Base-by-base conservation (phyloP, 306 rosid genomes). In the Vigna radiata region DNA sequence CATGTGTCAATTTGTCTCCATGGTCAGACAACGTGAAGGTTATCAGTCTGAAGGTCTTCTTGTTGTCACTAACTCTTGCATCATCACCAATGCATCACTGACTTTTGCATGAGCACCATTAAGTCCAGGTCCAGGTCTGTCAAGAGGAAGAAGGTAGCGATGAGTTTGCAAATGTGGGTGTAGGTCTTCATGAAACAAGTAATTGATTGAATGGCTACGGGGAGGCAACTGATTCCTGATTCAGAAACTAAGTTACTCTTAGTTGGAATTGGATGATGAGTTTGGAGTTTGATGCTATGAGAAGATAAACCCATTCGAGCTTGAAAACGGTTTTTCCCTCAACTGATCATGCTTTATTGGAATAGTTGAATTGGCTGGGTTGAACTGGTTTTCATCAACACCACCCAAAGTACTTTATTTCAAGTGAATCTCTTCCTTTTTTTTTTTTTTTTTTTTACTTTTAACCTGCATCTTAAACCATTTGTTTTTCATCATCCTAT, bases 31-130 rank as follows among this genome's bases (percentile, higher is more conserved):
- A 85, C 90, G 0, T 87, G 88, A 81, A 83, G 82, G 80, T 72
- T 29, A 76, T 85, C 82, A 50, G 73, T 82, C 79, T 70, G 91
- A 83, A 80, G 75, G 83, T 84, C 90, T 87, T 87, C 86, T 74
- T 86, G 91, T 87, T 87, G 97, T 90, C 94, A 78, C 96, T 90
- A 90, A 90, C 94, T 77, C 83, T 87, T 90, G 91, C 96, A 87
- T 92, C 94, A 89, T 92, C 91, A 86, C 79, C 86, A 83, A 87
- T 78, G 87, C 88, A 81, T 88, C 86, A 86, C 93, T 92, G 90
- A 88, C 93, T 84, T 78, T 83, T 89, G 94, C 91, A 89, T 89
- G 81, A 80, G 94, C 90, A 82, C 79, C 82, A 46, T 80, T 48
- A 56, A 80, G 82, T 88, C 84, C 85, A 85, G 87, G 82, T 88